Base-by-base conservation (phyloP, 257 asterid genomes). In the Echites panduratus region DNA sequence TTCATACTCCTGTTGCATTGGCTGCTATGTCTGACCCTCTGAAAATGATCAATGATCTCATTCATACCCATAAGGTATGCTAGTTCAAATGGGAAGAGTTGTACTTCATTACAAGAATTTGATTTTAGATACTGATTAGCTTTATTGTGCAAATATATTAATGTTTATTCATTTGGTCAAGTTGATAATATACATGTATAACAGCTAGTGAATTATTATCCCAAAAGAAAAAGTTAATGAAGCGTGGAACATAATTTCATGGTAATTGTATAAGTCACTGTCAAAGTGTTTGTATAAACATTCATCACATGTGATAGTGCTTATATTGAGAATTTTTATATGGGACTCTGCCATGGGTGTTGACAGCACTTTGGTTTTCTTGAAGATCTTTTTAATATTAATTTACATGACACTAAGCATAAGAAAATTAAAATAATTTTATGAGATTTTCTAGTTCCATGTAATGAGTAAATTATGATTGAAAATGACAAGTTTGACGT, bases 11-110 rank as follows among this genome's bases (percentile, higher is more conserved):
- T 53, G 95, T 88, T 61, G 96, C 87, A 76, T 84, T 95, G 87
- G 93, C 96, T 81, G 97, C 96, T 70, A 85, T 95, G 83, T 87
- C 99, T 5, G 99, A 92, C 20, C 99, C 98, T 32, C 70, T 95
- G 83, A 95, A 87, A 84, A 78, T 73, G 76, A 90, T 95, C 77
- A 95, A 95, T 78, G 99, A 94, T 82, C 95, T 91, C 24, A 74
- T 91, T 66, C 98, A 90, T 77, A 91, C 99, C 66, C 90, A 88
- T 35, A 90, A 94, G 95, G 99, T 94, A 87, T 53, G 74, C 70
- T 66, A 26, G 62, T 14, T 45, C 52, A 52, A 70, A 49, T 22
- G 10, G 40, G 10, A 50, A 44, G 44, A 24, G 41, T 26, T 43
- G 56, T 9, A 17, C 66, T 5, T 32, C 2, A 17, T 35, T 44